These are phyloP conservation scores for Crataegus laevigata DNA, from an alignment of 306 rosid species.

Conservation along the genomic window DNA sequence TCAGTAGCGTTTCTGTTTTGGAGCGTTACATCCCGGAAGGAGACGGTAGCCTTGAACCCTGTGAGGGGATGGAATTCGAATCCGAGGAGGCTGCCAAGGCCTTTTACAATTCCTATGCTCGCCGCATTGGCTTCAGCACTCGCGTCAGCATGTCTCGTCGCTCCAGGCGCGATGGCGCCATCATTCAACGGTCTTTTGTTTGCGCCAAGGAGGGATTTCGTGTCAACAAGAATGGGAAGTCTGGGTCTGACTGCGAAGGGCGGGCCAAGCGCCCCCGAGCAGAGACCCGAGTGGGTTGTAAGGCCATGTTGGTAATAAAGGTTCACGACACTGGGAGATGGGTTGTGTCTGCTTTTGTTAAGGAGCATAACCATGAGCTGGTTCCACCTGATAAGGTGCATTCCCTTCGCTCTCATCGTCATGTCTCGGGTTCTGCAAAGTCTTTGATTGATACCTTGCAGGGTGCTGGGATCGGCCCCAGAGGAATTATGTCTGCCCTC, in stretches of 20 bases:
- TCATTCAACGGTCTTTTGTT: slow-evolving; percentile 54
- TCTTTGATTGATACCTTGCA: slow-evolving; percentile 31
- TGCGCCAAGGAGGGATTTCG: slow-evolving; percentile 54
- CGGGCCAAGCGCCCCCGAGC: slow-evolving; percentile 41
- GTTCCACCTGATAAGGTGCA: slow-evolving; percentile 34
- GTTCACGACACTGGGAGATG: slow-evolving; percentile 37
- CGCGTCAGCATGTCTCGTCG: slow-evolving; percentile 49
- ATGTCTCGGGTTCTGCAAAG: slow-evolving; percentile 26
- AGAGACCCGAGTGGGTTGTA: slow-evolving; percentile 37
- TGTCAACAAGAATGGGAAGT: slow-evolving; percentile 30
- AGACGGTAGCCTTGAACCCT: slow-evolving; percentile 36
- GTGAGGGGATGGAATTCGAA: slow-evolving; percentile 43
- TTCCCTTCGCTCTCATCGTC: slow-evolving; percentile 29
- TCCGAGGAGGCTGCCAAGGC: slow-evolving; percentile 59
- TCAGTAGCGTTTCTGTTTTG: background rate
- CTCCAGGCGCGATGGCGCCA: slow-evolving; percentile 47
- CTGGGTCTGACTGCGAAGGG: slow-evolving; percentile 13
- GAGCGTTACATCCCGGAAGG: slow-evolving; percentile 21
- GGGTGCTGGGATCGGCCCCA: slow-evolving; percentile 34
- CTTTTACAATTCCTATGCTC: slow-evolving; percentile 46
- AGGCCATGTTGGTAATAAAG: slow-evolving; percentile 47
- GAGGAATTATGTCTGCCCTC: slow-evolving; percentile 37
- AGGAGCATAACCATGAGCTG: slow-evolving; percentile 31
- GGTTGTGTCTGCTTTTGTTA: slow-evolving; percentile 27
- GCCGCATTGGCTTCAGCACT: slow-evolving; percentile 43